These are phyloP conservation scores for Neocucurbitaria cava DNA, from an alignment of 2,329 filamentous ascomycete genomes.

Conservation along the genomic window DNA sequence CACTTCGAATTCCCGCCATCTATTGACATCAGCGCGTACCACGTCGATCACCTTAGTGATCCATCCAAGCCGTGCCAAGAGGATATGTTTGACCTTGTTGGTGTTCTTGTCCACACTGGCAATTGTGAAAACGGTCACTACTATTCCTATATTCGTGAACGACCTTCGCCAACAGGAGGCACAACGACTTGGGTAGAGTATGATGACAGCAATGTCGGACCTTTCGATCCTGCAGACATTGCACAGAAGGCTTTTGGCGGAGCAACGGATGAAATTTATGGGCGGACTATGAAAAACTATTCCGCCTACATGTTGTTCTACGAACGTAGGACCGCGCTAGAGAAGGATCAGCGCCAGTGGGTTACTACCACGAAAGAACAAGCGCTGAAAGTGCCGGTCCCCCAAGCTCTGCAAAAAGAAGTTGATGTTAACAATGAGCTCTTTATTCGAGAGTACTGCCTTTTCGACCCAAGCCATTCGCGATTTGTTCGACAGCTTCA, in stretches of 20 bases:
- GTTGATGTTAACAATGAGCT: slow-evolving; percentile 76
- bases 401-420: slow-evolving; percentile 55
- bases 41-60: slow-evolving; percentile 80
- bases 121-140: slow-evolving; percentile 96
- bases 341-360: slow-evolving; percentile 41
- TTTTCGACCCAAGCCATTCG: slow-evolving; percentile 76
- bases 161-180: slow-evolving; percentile 62
- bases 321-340: slow-evolving; percentile 75
- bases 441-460: slow-evolving; percentile 77
- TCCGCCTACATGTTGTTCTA: slow-evolving; percentile 99
- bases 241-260: slow-evolving; percentile 74
- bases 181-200: slow-evolving; percentile 81
- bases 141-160: slow-evolving; percentile 91
- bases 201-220: slow-evolving; percentile 83
- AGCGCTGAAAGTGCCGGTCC: slow-evolving; percentile 57
- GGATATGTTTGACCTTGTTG: slow-evolving; percentile 92
- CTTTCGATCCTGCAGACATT: slow-evolving; percentile 77
- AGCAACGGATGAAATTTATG: slow-evolving; percentile 40
- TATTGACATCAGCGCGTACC: slow-evolving; percentile 90
- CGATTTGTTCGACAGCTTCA: slow-evolving; percentile 71
- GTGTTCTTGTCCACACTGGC: slow-evolving; percentile 89
- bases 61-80: slow-evolving; percentile 62
- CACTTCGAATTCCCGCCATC: slow-evolving; percentile 84
- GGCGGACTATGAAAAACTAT: slow-evolving; percentile 39
- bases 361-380: slow-evolving; percentile 52